Evolutionary conservation across 306 rosid species (phyloP).

Genomic region (Gillenia trifoliata): DNA sequence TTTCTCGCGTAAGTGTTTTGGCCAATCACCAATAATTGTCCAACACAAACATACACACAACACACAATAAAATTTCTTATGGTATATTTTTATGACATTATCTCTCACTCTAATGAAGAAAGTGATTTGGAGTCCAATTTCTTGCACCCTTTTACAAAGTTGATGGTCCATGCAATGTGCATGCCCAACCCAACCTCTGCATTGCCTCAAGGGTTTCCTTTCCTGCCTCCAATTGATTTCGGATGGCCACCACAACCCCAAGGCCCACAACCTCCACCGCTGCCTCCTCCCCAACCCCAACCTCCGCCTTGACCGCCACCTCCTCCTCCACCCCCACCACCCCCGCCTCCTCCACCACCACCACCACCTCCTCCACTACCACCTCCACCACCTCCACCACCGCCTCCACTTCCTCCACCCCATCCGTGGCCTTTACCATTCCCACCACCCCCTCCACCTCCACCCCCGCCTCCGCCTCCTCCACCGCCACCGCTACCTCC

Average conservation of each 20-base stretch:
- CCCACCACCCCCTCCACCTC: not conserved
- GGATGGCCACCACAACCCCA: constrained; percentile 23
- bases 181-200: not conserved
- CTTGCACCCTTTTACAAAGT: not conserved
- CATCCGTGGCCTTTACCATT: not conserved
- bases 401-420: not conserved
- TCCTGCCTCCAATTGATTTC: constrained; percentile 14
- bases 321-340: not conserved
- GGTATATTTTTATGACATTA: not conserved
- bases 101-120: not conserved
- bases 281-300: constrained; percentile 27
- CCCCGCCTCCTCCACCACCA: not conserved
- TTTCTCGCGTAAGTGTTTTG: not conserved
- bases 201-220: not conserved
- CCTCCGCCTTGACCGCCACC: constrained; percentile 19
- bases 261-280: constrained; percentile 14
- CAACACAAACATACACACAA: not conserved
- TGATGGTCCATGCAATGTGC: constrained; percentile 10
- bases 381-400: not conserved
- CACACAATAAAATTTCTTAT: not conserved
- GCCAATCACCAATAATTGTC: not conserved
- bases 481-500: not conserved
- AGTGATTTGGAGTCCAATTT: not conserved
- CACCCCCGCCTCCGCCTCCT: not conserved
- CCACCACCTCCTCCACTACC: not conserved